Percentiles rank a stretch among this genome's conserved stretches.
These are phyloP conservation scores for Ichthyophthirius multifiliis DNA, from an alignment of 169 alveolate species.

Conservation along the genomic window DNA sequence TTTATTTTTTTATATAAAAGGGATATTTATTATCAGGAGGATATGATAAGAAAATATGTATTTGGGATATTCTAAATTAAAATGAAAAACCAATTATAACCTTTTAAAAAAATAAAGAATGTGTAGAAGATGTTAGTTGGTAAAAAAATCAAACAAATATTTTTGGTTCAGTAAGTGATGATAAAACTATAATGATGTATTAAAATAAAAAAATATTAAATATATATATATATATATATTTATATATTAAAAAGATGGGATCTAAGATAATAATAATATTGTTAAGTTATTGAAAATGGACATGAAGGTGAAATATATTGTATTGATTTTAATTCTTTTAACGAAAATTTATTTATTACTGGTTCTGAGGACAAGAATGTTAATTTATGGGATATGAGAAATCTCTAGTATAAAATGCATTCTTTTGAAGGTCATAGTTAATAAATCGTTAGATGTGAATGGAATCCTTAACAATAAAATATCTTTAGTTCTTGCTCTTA, in stretches of 20 bases:
- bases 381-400: conserved; percentile 91
- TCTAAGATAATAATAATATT: too few relatives aligned
- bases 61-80: conserved; percentile 86
- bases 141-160: conserved; percentile 64
- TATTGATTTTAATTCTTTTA: conserved; percentile 86
- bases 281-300: conserved; percentile 52
- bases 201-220: too few relatives aligned
- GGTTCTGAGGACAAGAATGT: conserved; percentile 89
- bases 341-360: conserved; percentile 81
- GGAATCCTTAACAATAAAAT: conserved; percentile 64
- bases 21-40: conserved; percentile 86
- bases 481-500: conserved; percentile 73
- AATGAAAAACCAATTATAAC: conserved; percentile 51
- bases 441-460: conserved; percentile 66
- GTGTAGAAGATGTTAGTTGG: conserved; percentile 88
- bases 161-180: conserved; percentile 87
- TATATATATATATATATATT: background rate
- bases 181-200: conserved; percentile 48
- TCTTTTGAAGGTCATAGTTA: conserved; percentile 84
- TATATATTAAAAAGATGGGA: conserved; percentile 64
- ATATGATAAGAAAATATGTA: conserved; percentile 84
- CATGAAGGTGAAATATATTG: conserved; percentile 85
- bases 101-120: conserved; percentile 67
- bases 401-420: conserved; percentile 73
- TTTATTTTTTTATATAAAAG: too few relatives aligned